phyloP scores from a whole-genome alignment of 2,329 filamentous ascomycete genomes.

The Paecilomyces formosus region DNA sequence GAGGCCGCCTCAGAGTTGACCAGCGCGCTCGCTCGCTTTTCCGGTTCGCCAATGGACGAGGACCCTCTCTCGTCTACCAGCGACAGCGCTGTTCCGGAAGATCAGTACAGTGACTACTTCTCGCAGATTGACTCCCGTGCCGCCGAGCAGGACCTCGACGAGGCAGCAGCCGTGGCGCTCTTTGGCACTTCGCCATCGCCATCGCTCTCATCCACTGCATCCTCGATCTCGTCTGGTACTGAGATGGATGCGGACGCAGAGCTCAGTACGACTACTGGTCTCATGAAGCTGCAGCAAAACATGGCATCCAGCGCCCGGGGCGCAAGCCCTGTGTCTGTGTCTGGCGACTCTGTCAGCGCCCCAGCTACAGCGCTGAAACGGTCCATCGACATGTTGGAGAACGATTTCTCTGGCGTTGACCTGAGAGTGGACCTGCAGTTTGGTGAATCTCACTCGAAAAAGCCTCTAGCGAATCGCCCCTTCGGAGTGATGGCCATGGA shows the following conservation, averaged over 20 bases:
- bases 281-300: slow-evolving; percentile 2
- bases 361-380: slow-evolving; percentile 29
- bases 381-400: slow-evolving; percentile 33
- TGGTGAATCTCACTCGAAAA: slow-evolving; percentile 36
- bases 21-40: slow-evolving; percentile 19
- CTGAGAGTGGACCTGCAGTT: slow-evolving; percentile 27
- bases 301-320: slow-evolving; percentile 2
- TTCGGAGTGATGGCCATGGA: slow-evolving; percentile 15
- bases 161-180: slow-evolving; percentile 26
- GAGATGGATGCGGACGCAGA: slow-evolving; percentile 24
- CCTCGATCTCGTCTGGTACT: slow-evolving; percentile 35
- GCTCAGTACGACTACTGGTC: slow-evolving; percentile 6
- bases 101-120: slow-evolving; percentile 29
- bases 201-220: slow-evolving; percentile 33
- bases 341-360: slow-evolving; percentile 9
- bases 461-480: slow-evolving; percentile 25
- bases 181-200: slow-evolving; percentile 37
- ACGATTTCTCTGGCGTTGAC: slow-evolving; percentile 26
- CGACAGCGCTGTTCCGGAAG: slow-evolving; percentile 20
- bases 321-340: slow-evolving; percentile 1
- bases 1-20: slow-evolving; percentile 16
- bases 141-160: slow-evolving; percentile 23
- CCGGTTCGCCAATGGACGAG: slow-evolving; percentile 23
- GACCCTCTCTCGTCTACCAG: slow-evolving; percentile 21
- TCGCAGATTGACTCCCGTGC: slow-evolving; percentile 18